A percentile compares a stretch with the other conserved stretches of the same genome.
Conservation (phyloP, 768 basidiomycete species). For the Cubamyces sp. region DNA sequence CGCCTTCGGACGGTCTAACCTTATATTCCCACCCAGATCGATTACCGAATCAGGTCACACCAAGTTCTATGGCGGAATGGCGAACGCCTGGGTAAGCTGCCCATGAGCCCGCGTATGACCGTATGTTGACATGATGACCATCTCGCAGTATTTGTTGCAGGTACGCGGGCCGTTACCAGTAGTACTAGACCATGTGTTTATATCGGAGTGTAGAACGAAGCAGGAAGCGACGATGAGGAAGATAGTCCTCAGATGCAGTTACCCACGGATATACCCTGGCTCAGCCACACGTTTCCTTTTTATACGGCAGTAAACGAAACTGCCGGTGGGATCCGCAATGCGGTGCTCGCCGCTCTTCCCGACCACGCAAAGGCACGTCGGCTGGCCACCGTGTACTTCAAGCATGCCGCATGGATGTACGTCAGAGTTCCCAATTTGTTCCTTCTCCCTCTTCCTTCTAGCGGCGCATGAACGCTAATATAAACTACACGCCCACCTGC, state of each 20-base stretch:
- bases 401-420: constrained; percentile 74
- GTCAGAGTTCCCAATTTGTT: constrained; percentile 29
- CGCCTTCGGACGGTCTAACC: constrained; percentile 20
- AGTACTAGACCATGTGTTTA: constrained; percentile 11
- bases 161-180: constrained; percentile 40
- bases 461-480: constrained; percentile 14
- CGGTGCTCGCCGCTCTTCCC: constrained; percentile 54
- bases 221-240: constrained; percentile 58
- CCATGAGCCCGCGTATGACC: neutral
- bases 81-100: constrained; percentile 67
- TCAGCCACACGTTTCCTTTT: constrained; percentile 64
- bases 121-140: constrained; percentile 19
- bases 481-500: neutral
- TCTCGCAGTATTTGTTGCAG: constrained; percentile 63
- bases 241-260: constrained; percentile 43
- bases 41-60: constrained; percentile 65
- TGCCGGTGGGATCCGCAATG: constrained; percentile 46
- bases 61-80: constrained; percentile 67
- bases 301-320: constrained; percentile 45
- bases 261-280: constrained; percentile 60
- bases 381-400: constrained; percentile 59
- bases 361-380: constrained; percentile 35
- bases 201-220: constrained; percentile 53
- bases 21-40: constrained; percentile 44
- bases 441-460: neutral